Percentiles rank a stretch among this genome's conserved stretches.
phyloP scores from a whole-genome alignment of 371 early-diverging fungal genomes.

The Dichotomocladium elegans region DNA sequence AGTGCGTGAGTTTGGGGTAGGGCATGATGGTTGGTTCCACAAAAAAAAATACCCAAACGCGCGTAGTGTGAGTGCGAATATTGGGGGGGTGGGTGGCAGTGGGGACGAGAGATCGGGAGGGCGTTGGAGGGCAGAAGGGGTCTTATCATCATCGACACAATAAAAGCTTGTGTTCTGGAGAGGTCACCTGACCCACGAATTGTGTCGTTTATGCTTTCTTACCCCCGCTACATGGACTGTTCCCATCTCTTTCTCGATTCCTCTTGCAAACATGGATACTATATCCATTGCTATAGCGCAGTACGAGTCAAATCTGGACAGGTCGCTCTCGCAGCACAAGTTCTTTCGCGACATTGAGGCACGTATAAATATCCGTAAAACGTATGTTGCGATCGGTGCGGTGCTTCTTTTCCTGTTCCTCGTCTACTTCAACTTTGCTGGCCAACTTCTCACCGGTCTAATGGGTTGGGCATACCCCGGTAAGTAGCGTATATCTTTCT shows the following conservation, averaged over 20 bases:
- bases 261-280: neutral
- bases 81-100: too few species aligned
- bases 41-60: neutral
- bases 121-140: too few species aligned
- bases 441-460: constrained; percentile 70
- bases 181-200: neutral
- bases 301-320: constrained; percentile 8
- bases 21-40: neutral
- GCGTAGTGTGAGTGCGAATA: neutral
- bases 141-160: neutral
- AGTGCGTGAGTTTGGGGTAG: neutral
- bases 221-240: neutral
- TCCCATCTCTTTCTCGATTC: neutral
- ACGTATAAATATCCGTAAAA: constrained; percentile 65
- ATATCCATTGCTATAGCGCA: constrained; percentile 8
- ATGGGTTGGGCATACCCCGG: constrained; percentile 88
- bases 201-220: neutral
- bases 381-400: constrained; percentile 68
- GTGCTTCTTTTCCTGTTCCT: constrained; percentile 59
- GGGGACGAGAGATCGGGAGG: too few species aligned
- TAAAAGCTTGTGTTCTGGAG: neutral
- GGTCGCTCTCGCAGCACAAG: constrained; percentile 8
- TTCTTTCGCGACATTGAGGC: constrained; percentile 9
- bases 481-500: constrained; percentile 15
- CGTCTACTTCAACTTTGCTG: constrained; percentile 88